These are phyloP conservation scores for Epichloe festucae DNA, from an alignment of 2,329 filamentous ascomycete species.

Conservation along the genomic window DNA sequence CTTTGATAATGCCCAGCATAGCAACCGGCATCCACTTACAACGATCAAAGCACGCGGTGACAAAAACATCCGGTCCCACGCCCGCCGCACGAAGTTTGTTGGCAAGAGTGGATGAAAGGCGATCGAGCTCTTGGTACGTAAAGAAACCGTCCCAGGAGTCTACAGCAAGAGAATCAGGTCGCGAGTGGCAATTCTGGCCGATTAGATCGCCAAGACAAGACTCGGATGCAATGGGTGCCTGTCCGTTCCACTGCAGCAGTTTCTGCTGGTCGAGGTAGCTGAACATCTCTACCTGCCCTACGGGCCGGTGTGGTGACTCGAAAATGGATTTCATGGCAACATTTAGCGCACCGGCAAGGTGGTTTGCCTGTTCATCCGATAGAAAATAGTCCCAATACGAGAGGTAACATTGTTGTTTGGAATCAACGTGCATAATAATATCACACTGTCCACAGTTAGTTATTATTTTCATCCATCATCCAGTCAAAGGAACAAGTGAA, in stretches of 20 bases:
- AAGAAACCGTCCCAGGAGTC: conserved; percentile 4
- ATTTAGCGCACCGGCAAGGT: neutral
- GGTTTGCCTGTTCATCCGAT: neutral
- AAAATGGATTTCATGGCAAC: neutral
- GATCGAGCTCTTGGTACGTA: conserved; percentile 3
- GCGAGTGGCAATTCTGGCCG: neutral
- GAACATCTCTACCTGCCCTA: neutral
- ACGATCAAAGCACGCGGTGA: conserved; percentile 18
- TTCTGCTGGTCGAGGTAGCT: neutral
- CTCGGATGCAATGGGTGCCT: neutral
- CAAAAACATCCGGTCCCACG: conserved; percentile 1
- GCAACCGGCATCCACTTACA: conserved; percentile 9
- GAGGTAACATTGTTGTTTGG: neutral
- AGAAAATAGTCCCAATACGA: neutral
- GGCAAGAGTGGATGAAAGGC: conserved; percentile 1
- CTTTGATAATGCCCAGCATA: conserved; percentile 18
- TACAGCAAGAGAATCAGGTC: conserved; percentile 1
- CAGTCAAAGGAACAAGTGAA: too few species aligned
- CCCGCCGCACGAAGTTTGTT: neutral
- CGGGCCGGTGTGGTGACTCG: neutral
- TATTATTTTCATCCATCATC: too few species aligned
- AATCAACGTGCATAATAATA: neutral
- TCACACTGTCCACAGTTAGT: neutral
- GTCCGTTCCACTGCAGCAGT: neutral
- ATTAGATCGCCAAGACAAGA: neutral